Conservation (phyloP, 2,329 filamentous ascomycete species). For the Penicillium janthinellum region DNA sequence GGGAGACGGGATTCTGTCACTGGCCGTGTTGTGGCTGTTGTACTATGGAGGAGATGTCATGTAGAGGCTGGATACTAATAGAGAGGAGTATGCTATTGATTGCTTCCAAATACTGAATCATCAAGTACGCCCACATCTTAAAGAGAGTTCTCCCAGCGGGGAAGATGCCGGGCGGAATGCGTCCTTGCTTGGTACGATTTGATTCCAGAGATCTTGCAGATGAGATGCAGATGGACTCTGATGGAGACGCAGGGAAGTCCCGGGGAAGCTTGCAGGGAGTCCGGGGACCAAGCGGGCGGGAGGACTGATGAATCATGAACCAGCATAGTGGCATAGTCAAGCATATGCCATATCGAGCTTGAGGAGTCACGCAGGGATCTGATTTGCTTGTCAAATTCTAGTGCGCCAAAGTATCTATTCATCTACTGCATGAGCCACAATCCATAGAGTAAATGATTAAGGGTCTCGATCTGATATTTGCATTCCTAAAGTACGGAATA, state of each 20-base stretch:
- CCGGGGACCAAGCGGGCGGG: conserved; percentile 3
- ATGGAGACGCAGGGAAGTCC: conserved; percentile 19
- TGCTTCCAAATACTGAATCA: not conserved
- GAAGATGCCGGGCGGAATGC: not conserved
- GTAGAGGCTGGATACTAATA: not conserved
- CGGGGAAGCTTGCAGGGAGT: conserved; percentile 10
- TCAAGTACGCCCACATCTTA: too few relatives aligned
- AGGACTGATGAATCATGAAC: not conserved
- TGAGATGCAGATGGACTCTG: conserved; percentile 15
- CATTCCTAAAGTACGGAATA: not conserved
- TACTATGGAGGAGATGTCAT: not conserved
- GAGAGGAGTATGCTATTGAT: not conserved
- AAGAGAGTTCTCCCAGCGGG: too few relatives aligned
- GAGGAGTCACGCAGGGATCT: not conserved
- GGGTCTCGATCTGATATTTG: not conserved
- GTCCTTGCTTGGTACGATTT: conserved; percentile 16
- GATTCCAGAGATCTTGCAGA: conserved; percentile 23
- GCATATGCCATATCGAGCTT: not conserved
- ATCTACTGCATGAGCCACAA: not conserved
- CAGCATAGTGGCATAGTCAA: not conserved
- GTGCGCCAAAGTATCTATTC: not conserved
- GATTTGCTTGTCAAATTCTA: conserved; percentile 3
- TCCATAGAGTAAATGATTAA: not conserved
- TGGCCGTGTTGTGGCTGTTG: not conserved
- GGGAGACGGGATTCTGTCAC: not conserved